Percentiles rank a stretch among this genome's conserved stretches.
These are phyloP conservation scores for Schizonepeta tenuifolia DNA, from an alignment of 257 asterid species.

Conservation along the genomic window DNA sequence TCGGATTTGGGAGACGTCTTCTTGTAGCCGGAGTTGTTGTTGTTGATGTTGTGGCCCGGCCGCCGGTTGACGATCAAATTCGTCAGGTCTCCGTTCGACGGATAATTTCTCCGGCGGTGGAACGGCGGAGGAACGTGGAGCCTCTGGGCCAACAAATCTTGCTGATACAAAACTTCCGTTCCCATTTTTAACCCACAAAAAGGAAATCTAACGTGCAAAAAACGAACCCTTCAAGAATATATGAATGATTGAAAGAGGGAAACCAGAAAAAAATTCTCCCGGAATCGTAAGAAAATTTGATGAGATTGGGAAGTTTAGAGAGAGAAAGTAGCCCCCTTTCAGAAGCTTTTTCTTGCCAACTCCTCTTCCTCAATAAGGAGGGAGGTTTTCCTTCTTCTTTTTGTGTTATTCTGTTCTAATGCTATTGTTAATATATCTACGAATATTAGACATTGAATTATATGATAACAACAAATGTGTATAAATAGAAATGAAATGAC, in stretches of 20 bases:
- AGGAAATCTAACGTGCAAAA: neutral
- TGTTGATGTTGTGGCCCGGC: slow-evolving; percentile 16
- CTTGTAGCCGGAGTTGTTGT: slow-evolving; percentile 23
- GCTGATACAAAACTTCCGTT: slow-evolving; percentile 53
- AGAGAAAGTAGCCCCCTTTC: slow-evolving; percentile 14
- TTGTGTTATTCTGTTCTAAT: neutral
- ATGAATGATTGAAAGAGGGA: neutral
- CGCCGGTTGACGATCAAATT: slow-evolving; percentile 36
- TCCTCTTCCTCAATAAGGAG: slow-evolving; percentile 44
- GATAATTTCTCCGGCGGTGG: slow-evolving; percentile 43
- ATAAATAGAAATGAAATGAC: slow-evolving; percentile 22
- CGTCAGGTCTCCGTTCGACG: slow-evolving; percentile 27
- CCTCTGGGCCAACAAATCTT: slow-evolving; percentile 41
- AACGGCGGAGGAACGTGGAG: slow-evolving; percentile 36
- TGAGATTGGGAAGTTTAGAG: slow-evolving; percentile 1
- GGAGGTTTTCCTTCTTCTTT: slow-evolving; percentile 27
- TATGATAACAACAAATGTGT: neutral
- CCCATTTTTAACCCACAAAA: slow-evolving; percentile 36
- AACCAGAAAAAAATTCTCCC: slow-evolving; percentile 18
- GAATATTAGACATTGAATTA: neutral
- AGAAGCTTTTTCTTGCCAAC: slow-evolving; percentile 9
- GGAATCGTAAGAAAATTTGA: neutral
- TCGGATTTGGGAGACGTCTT: slow-evolving; percentile 45
- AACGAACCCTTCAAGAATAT: slow-evolving; percentile 24
- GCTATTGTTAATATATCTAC: slow-evolving; percentile 2